Evolutionary conservation across 805 yeast genomes (phyloP).

Genomic region (Spathaspora arborariae): DNA sequence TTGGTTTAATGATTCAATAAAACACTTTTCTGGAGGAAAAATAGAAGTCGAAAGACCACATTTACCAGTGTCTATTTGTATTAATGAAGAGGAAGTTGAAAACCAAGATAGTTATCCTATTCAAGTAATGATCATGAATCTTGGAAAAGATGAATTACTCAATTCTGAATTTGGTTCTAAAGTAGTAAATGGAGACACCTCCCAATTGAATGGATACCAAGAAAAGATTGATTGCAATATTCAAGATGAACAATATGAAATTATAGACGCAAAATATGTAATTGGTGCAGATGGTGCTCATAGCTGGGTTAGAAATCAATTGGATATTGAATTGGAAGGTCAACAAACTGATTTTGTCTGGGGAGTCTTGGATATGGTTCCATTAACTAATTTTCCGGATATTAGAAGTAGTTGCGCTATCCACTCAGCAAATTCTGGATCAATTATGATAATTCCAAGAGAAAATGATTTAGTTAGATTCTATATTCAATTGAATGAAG

Average conservation of each 20-base stretch:
- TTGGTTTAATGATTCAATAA: slow-evolving; percentile 19
- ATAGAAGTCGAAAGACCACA: slow-evolving; percentile 16
- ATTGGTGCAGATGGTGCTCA: slow-evolving; percentile 23
- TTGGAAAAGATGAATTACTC: slow-evolving; percentile 9
- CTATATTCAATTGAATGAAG: slow-evolving; percentile 22
- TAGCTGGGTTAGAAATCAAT: slow-evolving; percentile 27
- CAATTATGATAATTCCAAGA: slow-evolving; percentile 31
- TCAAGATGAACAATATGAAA: slow-evolving; percentile 9
- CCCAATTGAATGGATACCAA: neutral
- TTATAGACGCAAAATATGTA: slow-evolving; percentile 27
- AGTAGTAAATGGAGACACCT: slow-evolving; percentile 20
- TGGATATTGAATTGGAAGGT: slow-evolving; percentile 28
- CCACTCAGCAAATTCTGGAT: slow-evolving; percentile 25
- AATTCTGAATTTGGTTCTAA: slow-evolving; percentile 12
- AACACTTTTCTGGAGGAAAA: slow-evolving; percentile 12
- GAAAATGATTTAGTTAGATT: slow-evolving; percentile 27
- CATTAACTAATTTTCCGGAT: slow-evolving; percentile 32
- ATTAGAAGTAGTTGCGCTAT: slow-evolving; percentile 28
- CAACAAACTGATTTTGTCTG: slow-evolving; percentile 31
- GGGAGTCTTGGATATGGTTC: slow-evolving; percentile 34
- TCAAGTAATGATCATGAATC: slow-evolving; percentile 13
- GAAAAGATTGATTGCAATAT: slow-evolving; percentile 5
- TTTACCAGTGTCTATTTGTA: slow-evolving; percentile 12
- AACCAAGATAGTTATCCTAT: slow-evolving; percentile 11
- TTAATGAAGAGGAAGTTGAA: slow-evolving; percentile 12